A percentile compares a stretch with the other conserved stretches of the same genome.
Evolutionary conservation across 768 basidiomycete genomes (phyloP).

Genomic region (Piloderma croceum): DNA sequence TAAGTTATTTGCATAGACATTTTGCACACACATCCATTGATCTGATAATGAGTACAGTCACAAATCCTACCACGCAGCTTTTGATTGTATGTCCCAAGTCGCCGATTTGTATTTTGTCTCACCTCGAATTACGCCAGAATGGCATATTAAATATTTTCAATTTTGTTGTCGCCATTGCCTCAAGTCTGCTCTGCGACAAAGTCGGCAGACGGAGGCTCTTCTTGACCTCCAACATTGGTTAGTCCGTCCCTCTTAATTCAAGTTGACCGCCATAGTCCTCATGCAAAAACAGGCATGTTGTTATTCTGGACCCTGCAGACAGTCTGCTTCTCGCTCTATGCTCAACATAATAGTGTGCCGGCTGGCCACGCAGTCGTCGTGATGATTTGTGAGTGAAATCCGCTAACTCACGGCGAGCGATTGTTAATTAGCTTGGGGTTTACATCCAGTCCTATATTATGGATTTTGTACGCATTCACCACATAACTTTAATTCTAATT

Average conservation of each 20-base stretch:
- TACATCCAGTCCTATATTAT: not conserved
- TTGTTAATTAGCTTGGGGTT: not conserved
- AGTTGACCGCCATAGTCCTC: too few relatives aligned
- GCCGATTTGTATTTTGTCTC: not conserved
- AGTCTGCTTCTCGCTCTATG: conserved; percentile 28
- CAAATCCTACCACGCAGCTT: conserved; percentile 38
- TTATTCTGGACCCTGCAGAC: conserved; percentile 37
- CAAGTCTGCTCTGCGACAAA: conserved; percentile 44
- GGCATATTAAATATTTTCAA: conserved; percentile 52
- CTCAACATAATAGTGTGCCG: conserved; percentile 17
- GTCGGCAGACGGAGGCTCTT: conserved; percentile 47
- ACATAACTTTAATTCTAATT: conserved; percentile 7
- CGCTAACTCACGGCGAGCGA: not conserved
- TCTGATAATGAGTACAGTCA: conserved; percentile 25
- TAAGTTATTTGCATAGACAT: conserved; percentile 19
- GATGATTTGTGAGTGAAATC: conserved; percentile 38
- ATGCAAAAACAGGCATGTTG: conserved; percentile 37
- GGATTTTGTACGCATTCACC: conserved; percentile 36
- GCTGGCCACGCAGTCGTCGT: conserved; percentile 40
- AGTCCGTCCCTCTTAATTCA: too few relatives aligned
- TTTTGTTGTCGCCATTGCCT: conserved; percentile 46
- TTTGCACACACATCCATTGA: not conserved
- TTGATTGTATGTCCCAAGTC: conserved; percentile 24
- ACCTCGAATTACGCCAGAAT: conserved; percentile 32
- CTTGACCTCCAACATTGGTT: conserved; percentile 40